phyloP scores from a whole-genome alignment of 2,329 filamentous ascomycete genomes.

The Emergomyces africanus region DNA sequence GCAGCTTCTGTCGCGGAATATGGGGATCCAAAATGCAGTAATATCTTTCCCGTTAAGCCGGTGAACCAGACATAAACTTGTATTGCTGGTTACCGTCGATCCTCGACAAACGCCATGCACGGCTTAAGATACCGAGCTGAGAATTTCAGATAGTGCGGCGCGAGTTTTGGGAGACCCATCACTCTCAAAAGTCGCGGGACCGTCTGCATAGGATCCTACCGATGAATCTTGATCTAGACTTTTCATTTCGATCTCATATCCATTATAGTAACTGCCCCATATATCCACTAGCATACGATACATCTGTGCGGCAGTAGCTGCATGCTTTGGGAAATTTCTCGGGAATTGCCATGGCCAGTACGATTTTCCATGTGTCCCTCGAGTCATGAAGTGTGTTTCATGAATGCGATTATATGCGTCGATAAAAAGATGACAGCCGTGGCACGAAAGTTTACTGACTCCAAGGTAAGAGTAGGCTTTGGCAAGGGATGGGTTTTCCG shows the following conservation, averaged over 20 bases:
- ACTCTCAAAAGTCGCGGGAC: neutral
- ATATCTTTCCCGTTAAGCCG: too few relatives aligned
- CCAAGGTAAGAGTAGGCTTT: constrained; percentile 1
- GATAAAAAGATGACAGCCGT: neutral
- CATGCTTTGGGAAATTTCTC: neutral
- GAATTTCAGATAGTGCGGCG: neutral
- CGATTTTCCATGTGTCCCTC: neutral
- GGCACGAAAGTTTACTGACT: neutral
- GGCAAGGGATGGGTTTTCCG: neutral
- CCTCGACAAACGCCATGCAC: neutral
- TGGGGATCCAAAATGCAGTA: too few relatives aligned
- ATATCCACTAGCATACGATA: neutral
- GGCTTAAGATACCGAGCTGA: neutral
- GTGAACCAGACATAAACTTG: neutral
- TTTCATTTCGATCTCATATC: neutral
- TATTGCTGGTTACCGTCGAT: neutral
- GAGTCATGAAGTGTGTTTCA: neutral
- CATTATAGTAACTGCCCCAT: neutral
- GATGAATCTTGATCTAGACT: neutral
- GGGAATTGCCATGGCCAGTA: constrained; percentile 1
- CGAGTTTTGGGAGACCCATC: neutral
- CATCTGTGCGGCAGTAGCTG: neutral
- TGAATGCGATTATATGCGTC: neutral
- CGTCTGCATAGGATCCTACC: neutral
- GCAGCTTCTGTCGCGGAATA: too few relatives aligned